A percentile compares a stretch with the other conserved stretches of the same genome.
Conservation (phyloP, 1,139 yeast genomes). For the Pichia sp. region DNA sequence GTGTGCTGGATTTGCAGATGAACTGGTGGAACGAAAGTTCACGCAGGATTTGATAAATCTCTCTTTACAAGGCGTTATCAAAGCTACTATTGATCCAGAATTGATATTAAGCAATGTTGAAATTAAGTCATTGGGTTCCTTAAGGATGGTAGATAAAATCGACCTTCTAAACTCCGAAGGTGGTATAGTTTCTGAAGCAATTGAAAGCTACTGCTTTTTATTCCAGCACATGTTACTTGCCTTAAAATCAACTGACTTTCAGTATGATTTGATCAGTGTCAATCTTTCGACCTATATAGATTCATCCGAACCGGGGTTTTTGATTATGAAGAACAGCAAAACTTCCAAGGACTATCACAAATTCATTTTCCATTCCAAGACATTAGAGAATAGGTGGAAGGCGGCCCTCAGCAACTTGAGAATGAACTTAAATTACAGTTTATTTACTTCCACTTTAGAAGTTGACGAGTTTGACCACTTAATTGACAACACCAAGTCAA, state of each 20-base stretch:
- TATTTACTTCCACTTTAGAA: slow-evolving; percentile 32
- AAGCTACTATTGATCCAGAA: slow-evolving; percentile 7
- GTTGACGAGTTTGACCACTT: slow-evolving; percentile 24
- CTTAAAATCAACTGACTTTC: slow-evolving; percentile 10
- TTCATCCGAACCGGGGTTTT: slow-evolving; percentile 18
- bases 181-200: slow-evolving; percentile 8
- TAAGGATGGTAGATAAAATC: slow-evolving; percentile 34
- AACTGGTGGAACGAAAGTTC: slow-evolving; percentile 19
- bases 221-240: slow-evolving; percentile 27
- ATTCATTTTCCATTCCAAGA: slow-evolving; percentile 13
- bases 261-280: slow-evolving; percentile 15
- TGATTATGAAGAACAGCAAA: slow-evolving; percentile 16
- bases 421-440: slow-evolving; percentile 28
- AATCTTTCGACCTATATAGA: slow-evolving; percentile 19
- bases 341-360: slow-evolving; percentile 22
- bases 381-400: slow-evolving; percentile 36
- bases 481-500: slow-evolving; percentile 1
- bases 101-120: slow-evolving; percentile 18
- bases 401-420: slow-evolving; percentile 33
- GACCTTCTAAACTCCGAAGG: background rate
- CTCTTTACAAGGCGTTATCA: slow-evolving; percentile 16
- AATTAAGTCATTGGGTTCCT: slow-evolving; percentile 31
- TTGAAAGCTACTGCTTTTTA: slow-evolving; percentile 31
- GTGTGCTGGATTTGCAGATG: slow-evolving; percentile 18
- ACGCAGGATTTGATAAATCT: slow-evolving; percentile 22